A percentile compares a stretch with the other conserved stretches of the same genome.
Conservation (phyloP, 129 eudicot genomes). For the Flaveria sonorensis region DNA sequence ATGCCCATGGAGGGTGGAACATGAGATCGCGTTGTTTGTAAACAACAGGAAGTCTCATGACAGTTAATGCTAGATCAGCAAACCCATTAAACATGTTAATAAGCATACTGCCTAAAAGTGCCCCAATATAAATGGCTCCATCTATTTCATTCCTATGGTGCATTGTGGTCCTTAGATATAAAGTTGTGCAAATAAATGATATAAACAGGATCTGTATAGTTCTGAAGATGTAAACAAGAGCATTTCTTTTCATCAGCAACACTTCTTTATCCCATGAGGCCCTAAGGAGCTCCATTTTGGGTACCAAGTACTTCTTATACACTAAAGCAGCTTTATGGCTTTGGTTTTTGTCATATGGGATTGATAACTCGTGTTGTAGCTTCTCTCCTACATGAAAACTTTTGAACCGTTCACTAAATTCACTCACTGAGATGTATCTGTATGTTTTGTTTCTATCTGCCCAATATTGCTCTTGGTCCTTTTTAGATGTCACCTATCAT, state of each 20-base stretch:
- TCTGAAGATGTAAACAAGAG: slow-evolving; percentile 65
- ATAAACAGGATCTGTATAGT: slow-evolving; percentile 57
- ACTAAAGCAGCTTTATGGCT: slow-evolving; percentile 67
- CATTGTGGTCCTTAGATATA: slow-evolving; percentile 54
- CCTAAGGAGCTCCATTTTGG: slow-evolving; percentile 60
- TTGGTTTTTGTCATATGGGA: slow-evolving; percentile 58
- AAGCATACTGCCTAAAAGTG: slow-evolving; percentile 53
- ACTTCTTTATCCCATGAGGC: slow-evolving; percentile 79
- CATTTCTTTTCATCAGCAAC: slow-evolving; percentile 70
- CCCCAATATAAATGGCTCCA: slow-evolving; percentile 69
- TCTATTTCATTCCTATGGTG: slow-evolving; percentile 57
- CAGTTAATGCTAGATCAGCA: slow-evolving; percentile 61
- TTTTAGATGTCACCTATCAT: slow-evolving; percentile 77
- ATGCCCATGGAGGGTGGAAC: slow-evolving; percentile 84
- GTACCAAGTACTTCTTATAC: slow-evolving; percentile 52
- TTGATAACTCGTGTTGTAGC: slow-evolving; percentile 53
- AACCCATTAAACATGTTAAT: slow-evolving; percentile 77
- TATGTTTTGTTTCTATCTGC: slow-evolving; percentile 54
- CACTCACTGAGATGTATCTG: slow-evolving; percentile 55
- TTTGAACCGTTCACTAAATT: slow-evolving; percentile 58
- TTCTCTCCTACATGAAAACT: slow-evolving; percentile 68
- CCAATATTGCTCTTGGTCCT: slow-evolving; percentile 95
- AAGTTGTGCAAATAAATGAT: slow-evolving; percentile 60
- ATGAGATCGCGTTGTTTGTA: slow-evolving; percentile 83
- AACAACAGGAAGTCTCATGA: slow-evolving; percentile 81